A percentile compares a stretch with the other conserved stretches of the same genome.
These are phyloP conservation scores for Ceratobasidium sp. DNA, from an alignment of 1,284 basidiomycete genomes.

Conservation along the genomic window DNA sequence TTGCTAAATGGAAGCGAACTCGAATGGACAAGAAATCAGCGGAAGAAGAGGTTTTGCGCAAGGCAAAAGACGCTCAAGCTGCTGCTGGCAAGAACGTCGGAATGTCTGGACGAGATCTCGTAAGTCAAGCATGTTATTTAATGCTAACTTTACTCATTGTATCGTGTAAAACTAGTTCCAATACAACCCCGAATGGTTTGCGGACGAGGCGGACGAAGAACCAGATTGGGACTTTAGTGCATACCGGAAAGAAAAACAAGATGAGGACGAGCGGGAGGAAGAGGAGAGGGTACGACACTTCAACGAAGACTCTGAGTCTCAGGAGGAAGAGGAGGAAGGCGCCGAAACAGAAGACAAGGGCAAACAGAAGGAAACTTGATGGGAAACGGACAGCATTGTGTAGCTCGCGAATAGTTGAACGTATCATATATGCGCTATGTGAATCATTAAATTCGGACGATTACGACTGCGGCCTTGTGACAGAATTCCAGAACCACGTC, in stretches of 20 bases:
- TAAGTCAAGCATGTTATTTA: slow-evolving; percentile 52
- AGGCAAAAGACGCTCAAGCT: slow-evolving; percentile 85
- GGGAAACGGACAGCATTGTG: not conserved
- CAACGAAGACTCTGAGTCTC: slow-evolving; percentile 45
- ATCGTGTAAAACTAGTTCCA: slow-evolving; percentile 71
- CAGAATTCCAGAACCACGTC: slow-evolving; percentile 72
- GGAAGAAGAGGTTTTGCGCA: slow-evolving; percentile 81
- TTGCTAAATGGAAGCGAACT: slow-evolving; percentile 95
- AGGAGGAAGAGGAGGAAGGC: slow-evolving; percentile 13
- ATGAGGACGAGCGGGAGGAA: slow-evolving; percentile 64
- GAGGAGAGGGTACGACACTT: slow-evolving; percentile 54
- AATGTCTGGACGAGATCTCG: slow-evolving; percentile 95
- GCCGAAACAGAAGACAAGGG: slow-evolving; percentile 25
- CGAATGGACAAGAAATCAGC: slow-evolving; percentile 92
- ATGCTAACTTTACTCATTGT: slow-evolving; percentile 21
- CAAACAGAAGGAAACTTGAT: slow-evolving; percentile 24
- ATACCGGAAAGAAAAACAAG: slow-evolving; percentile 71
- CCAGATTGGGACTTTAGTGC: slow-evolving; percentile 76
- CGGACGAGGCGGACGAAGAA: slow-evolving; percentile 80
- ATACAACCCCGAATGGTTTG: slow-evolving; percentile 96
- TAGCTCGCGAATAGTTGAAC: too few relatives aligned
- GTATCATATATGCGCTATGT: slow-evolving; percentile 20
- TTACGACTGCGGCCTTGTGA: slow-evolving; percentile 28
- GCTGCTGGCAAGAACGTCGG: slow-evolving; percentile 92
- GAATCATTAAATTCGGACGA: not conserved